Evolutionary conservation across 2,329 filamentous ascomycete genomes (phyloP).

Genomic region (Thielaviopsis populi): DNA sequence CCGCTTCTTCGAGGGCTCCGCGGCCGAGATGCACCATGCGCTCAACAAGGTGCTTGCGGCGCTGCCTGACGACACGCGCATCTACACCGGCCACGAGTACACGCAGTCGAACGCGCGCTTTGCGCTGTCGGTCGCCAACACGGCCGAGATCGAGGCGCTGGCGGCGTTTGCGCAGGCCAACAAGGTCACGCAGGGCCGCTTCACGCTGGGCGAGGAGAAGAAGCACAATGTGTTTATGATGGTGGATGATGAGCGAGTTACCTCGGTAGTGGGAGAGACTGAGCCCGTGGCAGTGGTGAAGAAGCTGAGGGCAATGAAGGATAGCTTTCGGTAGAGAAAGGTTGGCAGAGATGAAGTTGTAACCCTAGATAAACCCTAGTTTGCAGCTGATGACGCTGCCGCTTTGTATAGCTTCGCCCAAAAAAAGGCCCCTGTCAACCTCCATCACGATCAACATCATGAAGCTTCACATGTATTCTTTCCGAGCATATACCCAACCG

Average conservation of each 20-base stretch:
- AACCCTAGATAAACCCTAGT: neutral
- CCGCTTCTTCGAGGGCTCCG: conserved; percentile 84
- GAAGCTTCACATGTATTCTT: neutral
- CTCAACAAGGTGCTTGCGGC: conserved; percentile 70
- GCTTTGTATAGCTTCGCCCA: neutral
- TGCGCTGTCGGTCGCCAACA: conserved; percentile 57
- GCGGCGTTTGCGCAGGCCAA: conserved; percentile 63
- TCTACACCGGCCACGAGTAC: conserved; percentile 94
- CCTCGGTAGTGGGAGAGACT: conserved; percentile 68
- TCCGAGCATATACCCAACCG: conserved; percentile 10
- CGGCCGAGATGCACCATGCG: conserved; percentile 82
- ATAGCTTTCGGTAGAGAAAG: conserved; percentile 44
- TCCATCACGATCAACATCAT: neutral
- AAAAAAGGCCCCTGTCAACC: conserved; percentile 2
- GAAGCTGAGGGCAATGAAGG: conserved; percentile 81
- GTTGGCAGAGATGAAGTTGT: neutral
- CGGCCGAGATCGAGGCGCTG: conserved; percentile 61
- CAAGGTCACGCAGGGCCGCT: conserved; percentile 81
- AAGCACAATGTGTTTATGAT: conserved; percentile 96
- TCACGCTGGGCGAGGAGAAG: conserved; percentile 97
- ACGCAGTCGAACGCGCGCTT: conserved; percentile 96
- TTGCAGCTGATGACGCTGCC: neutral
- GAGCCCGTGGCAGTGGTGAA: conserved; percentile 74
- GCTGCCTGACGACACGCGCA: conserved; percentile 77
- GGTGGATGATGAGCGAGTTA: conserved; percentile 64